Evolutionary conservation across 106 monocot species (phyloP), one percentile per base, ranked within the genome.

Genomic region (Amphibolis antarctica): DNA sequence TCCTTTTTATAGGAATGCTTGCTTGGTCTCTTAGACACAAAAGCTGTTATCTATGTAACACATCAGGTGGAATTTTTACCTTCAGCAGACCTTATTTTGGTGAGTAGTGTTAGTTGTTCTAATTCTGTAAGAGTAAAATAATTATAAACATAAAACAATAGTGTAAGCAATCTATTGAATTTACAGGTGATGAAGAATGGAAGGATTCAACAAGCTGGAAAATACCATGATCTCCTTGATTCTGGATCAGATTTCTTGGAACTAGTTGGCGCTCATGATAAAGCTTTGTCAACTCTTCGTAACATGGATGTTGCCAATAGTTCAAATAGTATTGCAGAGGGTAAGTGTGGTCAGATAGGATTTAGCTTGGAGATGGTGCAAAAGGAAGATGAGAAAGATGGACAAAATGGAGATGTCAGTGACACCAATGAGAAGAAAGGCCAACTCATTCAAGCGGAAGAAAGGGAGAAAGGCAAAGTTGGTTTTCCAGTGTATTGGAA

Each of bases 1-100:
- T 29, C 9, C 44, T 4, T 71, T 20, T 66, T 63, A 44, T 69
- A 96, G 94, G 89, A 89, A 75, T 89, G 94, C 51, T 67, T 94
- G 60, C 70, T 86, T 49, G 70, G 76, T 26, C 54, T 75, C 67
- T 68, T 94, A 48, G 75, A 79, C 60, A 81, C 94, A 28, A 96
- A 89, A 66, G 89, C 94, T 1, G 77, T 96, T 19, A 50, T 96
- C 42, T 96, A 86, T 78, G 89, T 96, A 28, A 89, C 89, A 13
- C 96, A 98, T 73, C 94, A 89, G 53, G 82, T 96, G 43, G 94
- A 96, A 70, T 96, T 96, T 74, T 67, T 96, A 62, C 84, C 84
- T 56, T 74, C 86, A 7, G 96, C 96, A 27, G 96, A 98, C 56
- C 84, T 98, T 64, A 87, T 98, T 29, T 55, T 98, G 79, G 96